Evolutionary conservation across 495 filamentous ascomycete genomes (phyloP), one percentile per base, ranked within the genome.

Genomic region (Xylaria longipes): DNA sequence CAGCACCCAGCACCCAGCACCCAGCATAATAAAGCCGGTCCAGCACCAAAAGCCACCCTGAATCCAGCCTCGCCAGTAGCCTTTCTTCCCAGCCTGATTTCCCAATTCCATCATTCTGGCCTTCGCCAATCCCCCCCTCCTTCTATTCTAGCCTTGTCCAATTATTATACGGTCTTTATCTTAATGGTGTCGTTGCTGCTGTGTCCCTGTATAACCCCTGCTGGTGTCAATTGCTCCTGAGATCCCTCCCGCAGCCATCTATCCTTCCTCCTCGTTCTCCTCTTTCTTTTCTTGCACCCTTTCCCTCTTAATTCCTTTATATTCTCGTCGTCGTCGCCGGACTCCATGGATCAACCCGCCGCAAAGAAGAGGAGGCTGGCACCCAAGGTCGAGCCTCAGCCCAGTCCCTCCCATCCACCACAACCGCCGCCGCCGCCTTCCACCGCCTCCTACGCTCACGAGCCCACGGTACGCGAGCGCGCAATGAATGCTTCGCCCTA

Each of bases 361-460:
- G 73, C 77, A 56, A 79, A 79, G 74, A 79, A 79, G 71, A 77
- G 77, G 75, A 77, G 77, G 77, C 77, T 79, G 75, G 77, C 77
- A 64, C 77, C 77, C 57, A 79, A 79, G 77, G 76, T 76, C 68
- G 77, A 79, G 72, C 72, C 75, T 73, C 77, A 77, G 74, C 72
- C 74, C 43, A 79, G 77, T 72, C 77, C 77, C 65, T 69, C 77
- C 1, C 75, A 71, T 60, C 74, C 69, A 58, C 70, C 69, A 39
- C 75, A 50, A 43, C 57, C 35, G 35, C 60, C 50, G 39, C 62
- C 52, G 48, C 61, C 62, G 29, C 61, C 69, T 25, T 37, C 62
- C 0, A 7, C 69, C 48, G 50, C 69, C n/a, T 62, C 77, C 37
- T 79, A 76, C 48, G 62, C 72, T 56, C 75, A 72, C 67, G 77